Conservation (phyloP, 2,329 filamentous ascomycete species). For the Annulohypoxylon truncatum region DNA sequence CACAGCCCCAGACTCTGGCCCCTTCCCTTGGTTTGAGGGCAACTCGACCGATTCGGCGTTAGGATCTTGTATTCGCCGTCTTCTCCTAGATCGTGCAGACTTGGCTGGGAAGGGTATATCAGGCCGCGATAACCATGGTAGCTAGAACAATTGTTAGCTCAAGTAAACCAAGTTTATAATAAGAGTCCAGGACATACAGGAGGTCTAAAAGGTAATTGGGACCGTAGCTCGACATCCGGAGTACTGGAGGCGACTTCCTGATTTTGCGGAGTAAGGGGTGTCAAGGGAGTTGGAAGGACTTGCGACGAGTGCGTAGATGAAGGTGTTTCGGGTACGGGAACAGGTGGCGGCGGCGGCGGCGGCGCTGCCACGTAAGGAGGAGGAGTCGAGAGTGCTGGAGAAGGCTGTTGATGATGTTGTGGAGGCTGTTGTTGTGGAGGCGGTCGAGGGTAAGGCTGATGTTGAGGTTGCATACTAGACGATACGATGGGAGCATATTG, state of each 20-base stretch:
- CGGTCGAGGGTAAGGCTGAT: constrained; percentile 61
- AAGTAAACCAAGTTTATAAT: constrained; percentile 3
- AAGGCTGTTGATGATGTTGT: constrained; percentile 54
- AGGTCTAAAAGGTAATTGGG: constrained; percentile 56
- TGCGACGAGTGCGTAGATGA: constrained; percentile 64
- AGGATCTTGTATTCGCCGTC: constrained; percentile 52
- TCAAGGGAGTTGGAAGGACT: constrained; percentile 55
- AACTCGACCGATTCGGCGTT: constrained; percentile 57
- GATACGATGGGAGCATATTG: constrained; percentile 66
- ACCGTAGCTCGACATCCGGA: constrained; percentile 44
- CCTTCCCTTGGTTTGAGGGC: constrained; percentile 55
- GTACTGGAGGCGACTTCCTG: constrained; percentile 44
- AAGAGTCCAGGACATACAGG: constrained; percentile 59
- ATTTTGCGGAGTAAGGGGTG: constrained; percentile 60
- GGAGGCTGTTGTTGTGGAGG: constrained; percentile 52
- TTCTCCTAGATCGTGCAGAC: constrained; percentile 57
- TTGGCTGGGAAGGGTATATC: constrained; percentile 63
- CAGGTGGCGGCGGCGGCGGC: constrained; percentile 56
- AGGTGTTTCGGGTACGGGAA: constrained; percentile 61
- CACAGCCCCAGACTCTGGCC: constrained; percentile 32
- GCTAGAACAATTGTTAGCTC: constrained; percentile 54
- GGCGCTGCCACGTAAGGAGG: constrained; percentile 57
- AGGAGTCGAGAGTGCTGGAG: constrained; percentile 67
- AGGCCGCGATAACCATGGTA: constrained; percentile 68
- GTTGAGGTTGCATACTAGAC: constrained; percentile 52